Evolutionary conservation across 1,139 yeast species (phyloP).

Genomic region (Hyphopichia khmerensis): DNA sequence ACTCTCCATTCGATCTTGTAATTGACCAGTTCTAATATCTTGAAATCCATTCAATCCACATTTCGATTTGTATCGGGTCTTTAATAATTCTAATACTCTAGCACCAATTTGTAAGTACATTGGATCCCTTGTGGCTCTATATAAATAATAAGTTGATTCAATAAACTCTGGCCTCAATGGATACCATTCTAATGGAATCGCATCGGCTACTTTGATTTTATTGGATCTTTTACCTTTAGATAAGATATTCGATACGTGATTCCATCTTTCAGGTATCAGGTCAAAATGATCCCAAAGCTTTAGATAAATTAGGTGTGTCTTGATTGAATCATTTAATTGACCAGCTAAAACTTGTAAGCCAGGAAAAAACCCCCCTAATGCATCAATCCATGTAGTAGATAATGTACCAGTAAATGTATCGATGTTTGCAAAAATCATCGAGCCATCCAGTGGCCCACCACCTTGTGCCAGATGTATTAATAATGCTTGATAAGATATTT

Average conservation of each 20-base stretch:
- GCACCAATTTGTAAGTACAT: constrained; percentile 76
- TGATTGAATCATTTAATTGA: constrained; percentile 62
- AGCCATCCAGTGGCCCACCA: constrained; percentile 38
- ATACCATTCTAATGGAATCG: constrained; percentile 77
- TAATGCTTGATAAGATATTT: constrained; percentile 59
- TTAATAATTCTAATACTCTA: constrained; percentile 54
- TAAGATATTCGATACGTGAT: constrained; percentile 19
- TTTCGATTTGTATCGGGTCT: constrained; percentile 48
- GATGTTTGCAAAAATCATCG: constrained; percentile 63
- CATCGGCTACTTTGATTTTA: constrained; percentile 12
- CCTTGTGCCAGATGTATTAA: constrained; percentile 42
- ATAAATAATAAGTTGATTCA: constrained; percentile 83
- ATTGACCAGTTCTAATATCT: constrained; percentile 60
- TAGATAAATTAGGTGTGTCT: constrained; percentile 61
- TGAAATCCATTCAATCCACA: constrained; percentile 87
- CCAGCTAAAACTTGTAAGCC: constrained; percentile 83
- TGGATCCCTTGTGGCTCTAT: constrained; percentile 85
- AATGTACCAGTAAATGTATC: constrained; percentile 51
- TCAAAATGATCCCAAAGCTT: constrained; percentile 82
- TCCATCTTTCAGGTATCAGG: constrained; percentile 89
- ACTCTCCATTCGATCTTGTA: constrained; percentile 85
- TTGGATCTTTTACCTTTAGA: not conserved
- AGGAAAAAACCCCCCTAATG: constrained; percentile 85
- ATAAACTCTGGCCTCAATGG: constrained; percentile 89
- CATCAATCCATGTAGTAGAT: constrained; percentile 73